Evolutionary conservation across 345 rosid genomes (phyloP), one percentile per base, ranked within the genome.

Genomic region (Eutrema yunnanense): DNA sequence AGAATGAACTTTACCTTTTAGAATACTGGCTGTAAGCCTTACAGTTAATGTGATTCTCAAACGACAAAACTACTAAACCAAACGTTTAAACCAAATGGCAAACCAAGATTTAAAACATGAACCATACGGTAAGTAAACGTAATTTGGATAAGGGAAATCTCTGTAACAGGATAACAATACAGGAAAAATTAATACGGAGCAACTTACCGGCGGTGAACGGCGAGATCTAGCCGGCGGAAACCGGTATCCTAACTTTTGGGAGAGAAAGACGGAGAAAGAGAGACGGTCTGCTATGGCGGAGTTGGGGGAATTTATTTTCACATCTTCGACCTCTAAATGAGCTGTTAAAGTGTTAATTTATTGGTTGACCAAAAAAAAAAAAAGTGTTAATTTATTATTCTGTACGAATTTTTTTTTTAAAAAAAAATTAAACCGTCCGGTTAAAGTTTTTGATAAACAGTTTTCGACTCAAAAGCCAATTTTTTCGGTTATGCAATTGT

Each of bases 141-240:
- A 16, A 16, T 16, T 16, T 16, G 16, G 16, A 16, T 16, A 16
- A 16, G 16, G 16, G 16, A 16, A 16, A 16, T 16, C 16, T 16
- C 16, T 16, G 16, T 16, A 16, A 16, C 16, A 16, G 65, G 16
- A 16, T 16, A 68, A 37, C 52, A 57, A 54, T 2, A 47, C 5
- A 46, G 13, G 8, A n/a, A 29, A 12, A 2, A 1, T 1, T 10
- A 6, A 48, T 3, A 48, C 3, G 40, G 41, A 69, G 60, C 12
- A 38, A 55, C 71, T 47, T 30, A 69, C 65, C 40, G 71, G 65
- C 63, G 64, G 42, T 68, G 44, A 53, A 29, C 64, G 61, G 48
- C n/a, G 71, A 69, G 79, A 76, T 76, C 71, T 69, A 56, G 59
- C 32, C 75, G 71, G 59, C 61, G 79, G 65, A 63, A 57, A 47